phyloP scores from a whole-genome alignment of 169 alveolate species.

The Plasmodium gaboni region DNA sequence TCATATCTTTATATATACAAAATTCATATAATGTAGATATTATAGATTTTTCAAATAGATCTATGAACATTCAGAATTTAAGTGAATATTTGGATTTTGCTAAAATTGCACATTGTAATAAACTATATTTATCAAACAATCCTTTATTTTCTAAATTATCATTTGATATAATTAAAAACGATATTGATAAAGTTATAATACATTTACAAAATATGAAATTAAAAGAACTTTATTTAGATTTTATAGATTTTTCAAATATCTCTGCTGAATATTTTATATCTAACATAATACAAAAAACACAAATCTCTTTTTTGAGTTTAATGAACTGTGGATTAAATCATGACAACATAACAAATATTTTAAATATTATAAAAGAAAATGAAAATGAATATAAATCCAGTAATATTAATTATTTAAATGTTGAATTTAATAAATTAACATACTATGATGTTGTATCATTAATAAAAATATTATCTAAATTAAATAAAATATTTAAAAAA shows the following conservation, averaged over 20 bases:
- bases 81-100: constrained; percentile 37
- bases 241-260: constrained; percentile 27
- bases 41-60: constrained; percentile 50
- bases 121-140: constrained; percentile 22
- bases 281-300: constrained; percentile 27
- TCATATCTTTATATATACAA: constrained; percentile 14
- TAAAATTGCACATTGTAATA: constrained; percentile 34
- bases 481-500: constrained; percentile 43
- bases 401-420: constrained; percentile 45
- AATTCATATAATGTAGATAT: not conserved
- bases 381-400: not conserved
- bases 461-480: constrained; percentile 8
- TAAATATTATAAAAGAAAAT: not conserved
- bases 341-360: constrained; percentile 24
- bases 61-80: constrained; percentile 20
- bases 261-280: constrained; percentile 50
- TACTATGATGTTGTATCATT: constrained; percentile 40
- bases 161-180: constrained; percentile 29
- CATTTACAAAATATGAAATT: constrained; percentile 29
- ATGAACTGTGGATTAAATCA: constrained; percentile 14
- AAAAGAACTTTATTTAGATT: constrained; percentile 54
- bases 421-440: constrained; percentile 49
- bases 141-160: constrained; percentile 26
- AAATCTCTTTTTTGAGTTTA: constrained; percentile 27
- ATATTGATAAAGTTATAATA: constrained; percentile 16